Conservation (phyloP, 2,329 filamentous ascomycete genomes). For the Stagonosporopsis chrysanthemi region DNA sequence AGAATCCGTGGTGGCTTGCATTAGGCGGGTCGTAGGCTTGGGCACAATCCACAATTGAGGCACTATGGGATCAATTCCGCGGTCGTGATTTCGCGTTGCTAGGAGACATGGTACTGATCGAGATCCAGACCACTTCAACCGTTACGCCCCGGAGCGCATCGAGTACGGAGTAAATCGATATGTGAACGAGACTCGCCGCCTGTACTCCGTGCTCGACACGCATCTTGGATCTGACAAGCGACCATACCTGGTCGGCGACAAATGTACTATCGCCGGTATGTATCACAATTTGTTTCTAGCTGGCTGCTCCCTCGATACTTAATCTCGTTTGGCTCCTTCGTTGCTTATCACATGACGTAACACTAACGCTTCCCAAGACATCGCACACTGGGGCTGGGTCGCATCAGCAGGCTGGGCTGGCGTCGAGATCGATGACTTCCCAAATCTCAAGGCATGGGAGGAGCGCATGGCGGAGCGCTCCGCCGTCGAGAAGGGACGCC, state of each 20-base stretch:
- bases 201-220: slow-evolving; percentile 79
- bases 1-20: neutral
- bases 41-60: neutral
- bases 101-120: slow-evolving; percentile 10
- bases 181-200: slow-evolving; percentile 79
- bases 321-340: neutral
- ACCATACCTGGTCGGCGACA: slow-evolving; percentile 68
- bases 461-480: slow-evolving; percentile 72
- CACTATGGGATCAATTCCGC: neutral
- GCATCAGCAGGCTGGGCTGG: slow-evolving; percentile 66
- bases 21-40: neutral
- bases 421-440: slow-evolving; percentile 77
- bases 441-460: slow-evolving; percentile 78
- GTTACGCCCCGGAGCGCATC: slow-evolving; percentile 84
- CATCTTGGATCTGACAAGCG: slow-evolving; percentile 65
- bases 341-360: too few species aligned
- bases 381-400: slow-evolving; percentile 83
- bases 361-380: slow-evolving; percentile 59
- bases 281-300: neutral
- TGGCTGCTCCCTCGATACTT: neutral
- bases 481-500: slow-evolving; percentile 75
- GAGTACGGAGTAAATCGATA: slow-evolving; percentile 85
- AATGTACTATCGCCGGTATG: slow-evolving; percentile 61
- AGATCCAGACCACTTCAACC: slow-evolving; percentile 73
- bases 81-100: neutral